Percentiles rank a stretch among this genome's conserved stretches.
Conservation (phyloP, 2,329 filamentous ascomycete species). For the Pseudogymnoascus sp. region DNA sequence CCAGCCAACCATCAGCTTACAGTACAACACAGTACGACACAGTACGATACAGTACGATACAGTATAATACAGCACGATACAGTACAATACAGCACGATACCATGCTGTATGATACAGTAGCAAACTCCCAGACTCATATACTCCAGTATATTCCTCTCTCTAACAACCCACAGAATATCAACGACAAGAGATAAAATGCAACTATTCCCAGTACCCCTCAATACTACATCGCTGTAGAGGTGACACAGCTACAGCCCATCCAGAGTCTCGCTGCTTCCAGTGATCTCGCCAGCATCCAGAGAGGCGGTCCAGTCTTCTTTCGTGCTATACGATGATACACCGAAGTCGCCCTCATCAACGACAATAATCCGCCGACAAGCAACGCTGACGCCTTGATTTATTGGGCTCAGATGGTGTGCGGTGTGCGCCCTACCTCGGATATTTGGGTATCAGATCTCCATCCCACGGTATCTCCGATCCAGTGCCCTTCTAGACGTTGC, state of each 20-base stretch:
- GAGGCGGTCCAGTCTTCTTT: background rate
- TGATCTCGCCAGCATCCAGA: background rate
- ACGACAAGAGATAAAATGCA: background rate
- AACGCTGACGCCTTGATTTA: background rate
- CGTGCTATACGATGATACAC: background rate
- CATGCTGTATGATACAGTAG: background rate
- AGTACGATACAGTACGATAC: background rate
- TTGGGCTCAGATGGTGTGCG: background rate
- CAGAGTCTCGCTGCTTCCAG: background rate
- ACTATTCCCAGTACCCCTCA: background rate
- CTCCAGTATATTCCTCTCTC: background rate
- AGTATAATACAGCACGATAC: background rate
- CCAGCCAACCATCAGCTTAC: background rate
- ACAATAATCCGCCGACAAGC: background rate
- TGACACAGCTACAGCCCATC: background rate
- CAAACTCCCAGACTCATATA: background rate
- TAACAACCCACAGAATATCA: background rate
- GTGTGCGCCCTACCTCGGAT: background rate
- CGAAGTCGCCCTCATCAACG: background rate
- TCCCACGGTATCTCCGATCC: background rate
- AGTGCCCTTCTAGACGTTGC: background rate
- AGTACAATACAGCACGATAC: background rate
- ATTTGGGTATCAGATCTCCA: background rate
- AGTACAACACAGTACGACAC: background rate
- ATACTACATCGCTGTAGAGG: background rate